Percentiles rank a stretch among this genome's conserved stretches.
phyloP scores from a whole-genome alignment of 2,329 filamentous ascomycete species.

The Monosporascus sp. region DNA sequence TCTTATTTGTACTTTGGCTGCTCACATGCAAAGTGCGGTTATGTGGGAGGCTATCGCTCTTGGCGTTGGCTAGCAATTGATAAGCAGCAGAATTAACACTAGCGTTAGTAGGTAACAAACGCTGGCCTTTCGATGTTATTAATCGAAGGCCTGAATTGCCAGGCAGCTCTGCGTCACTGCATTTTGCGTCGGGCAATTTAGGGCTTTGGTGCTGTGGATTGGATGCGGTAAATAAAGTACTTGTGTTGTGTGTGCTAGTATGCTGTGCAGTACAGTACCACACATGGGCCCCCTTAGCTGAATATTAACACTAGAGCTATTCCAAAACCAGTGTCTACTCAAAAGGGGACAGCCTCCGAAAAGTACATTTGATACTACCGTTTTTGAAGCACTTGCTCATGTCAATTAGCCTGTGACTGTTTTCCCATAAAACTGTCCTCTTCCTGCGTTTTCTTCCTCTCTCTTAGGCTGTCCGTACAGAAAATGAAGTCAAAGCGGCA shows the following conservation, averaged over 20 bases:
- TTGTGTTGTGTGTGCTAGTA: too few species aligned
- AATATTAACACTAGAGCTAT: neutral
- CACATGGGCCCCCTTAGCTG: neutral
- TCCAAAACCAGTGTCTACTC: neutral
- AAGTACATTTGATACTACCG: neutral
- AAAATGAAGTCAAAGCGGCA: slow-evolving; percentile 5
- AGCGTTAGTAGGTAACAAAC: neutral
- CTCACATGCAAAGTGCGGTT: neutral
- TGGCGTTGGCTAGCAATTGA: neutral
- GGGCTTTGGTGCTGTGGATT: too few species aligned
- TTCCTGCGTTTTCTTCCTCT: neutral
- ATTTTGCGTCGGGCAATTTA: too few species aligned
- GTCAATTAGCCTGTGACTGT: slow-evolving; percentile 18
- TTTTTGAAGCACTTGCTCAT: slow-evolving; percentile 4
- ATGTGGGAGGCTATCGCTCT: neutral
- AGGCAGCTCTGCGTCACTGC: too few species aligned
- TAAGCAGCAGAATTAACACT: neutral
- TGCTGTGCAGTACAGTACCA: neutral
- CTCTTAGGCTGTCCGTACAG: neutral
- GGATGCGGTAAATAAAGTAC: too few species aligned
- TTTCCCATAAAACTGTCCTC: slow-evolving; percentile 2
- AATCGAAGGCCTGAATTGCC: too few species aligned
- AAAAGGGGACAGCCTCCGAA: neutral
- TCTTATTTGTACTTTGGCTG: neutral
- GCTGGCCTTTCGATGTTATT: neutral